These are phyloP conservation scores for Carex littledalei DNA, from an alignment of 176 grass and related monocot genomes.

Conservation along the genomic window DNA sequence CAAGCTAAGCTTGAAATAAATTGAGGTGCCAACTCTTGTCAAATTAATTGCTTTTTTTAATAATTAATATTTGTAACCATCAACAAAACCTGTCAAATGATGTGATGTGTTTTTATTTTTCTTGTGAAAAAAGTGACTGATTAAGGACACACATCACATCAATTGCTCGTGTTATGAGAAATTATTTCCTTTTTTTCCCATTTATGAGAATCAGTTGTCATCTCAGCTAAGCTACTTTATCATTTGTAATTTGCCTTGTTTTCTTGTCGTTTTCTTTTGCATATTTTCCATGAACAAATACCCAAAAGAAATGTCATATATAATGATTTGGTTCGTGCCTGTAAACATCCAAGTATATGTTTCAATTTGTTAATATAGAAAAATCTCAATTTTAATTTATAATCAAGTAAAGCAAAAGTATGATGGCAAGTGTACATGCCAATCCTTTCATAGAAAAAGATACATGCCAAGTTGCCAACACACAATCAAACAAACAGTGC, in stretches of 20 bases:
- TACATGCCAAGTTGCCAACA: neutral
- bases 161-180: neutral
- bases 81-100: neutral
- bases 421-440: neutral
- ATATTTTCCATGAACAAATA: neutral
- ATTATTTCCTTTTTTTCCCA: neutral
- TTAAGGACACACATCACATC: constrained; percentile 10
- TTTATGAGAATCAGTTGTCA: neutral
- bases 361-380: neutral
- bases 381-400: neutral
- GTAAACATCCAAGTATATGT: neutral
- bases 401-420: neutral
- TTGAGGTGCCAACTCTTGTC: neutral
- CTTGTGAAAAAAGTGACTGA: neutral
- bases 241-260: neutral
- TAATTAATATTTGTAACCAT: neutral
- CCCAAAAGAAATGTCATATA: neutral
- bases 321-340: neutral
- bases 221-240: neutral
- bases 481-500: neutral
- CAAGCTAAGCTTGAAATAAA: neutral
- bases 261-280: neutral
- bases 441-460: neutral
- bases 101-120: neutral
- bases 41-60: too few species aligned